phyloP scores from a whole-genome alignment of 331 rosid species.

The Saraca asoca region DNA sequence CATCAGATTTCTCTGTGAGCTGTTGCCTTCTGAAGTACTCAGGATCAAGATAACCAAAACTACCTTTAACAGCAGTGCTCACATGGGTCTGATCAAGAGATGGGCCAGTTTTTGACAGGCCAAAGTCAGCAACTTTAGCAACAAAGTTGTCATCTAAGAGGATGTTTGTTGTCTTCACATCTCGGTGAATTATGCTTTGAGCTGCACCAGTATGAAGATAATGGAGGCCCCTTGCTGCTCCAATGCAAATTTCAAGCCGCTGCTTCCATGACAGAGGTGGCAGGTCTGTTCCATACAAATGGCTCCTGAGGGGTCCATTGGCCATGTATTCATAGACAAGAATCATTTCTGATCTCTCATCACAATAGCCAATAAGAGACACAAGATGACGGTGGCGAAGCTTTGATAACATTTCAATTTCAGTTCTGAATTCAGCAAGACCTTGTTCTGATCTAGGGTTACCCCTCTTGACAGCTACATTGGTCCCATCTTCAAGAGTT shows the following conservation, averaged over 20 bases:
- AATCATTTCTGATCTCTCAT: constrained; percentile 92
- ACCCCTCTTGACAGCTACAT: constrained; percentile 90
- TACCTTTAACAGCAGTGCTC: constrained; percentile 97
- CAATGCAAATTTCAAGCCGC: constrained; percentile 91
- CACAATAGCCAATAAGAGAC: constrained; percentile 94
- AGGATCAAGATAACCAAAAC: constrained; percentile 97
- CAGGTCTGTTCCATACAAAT: constrained; percentile 83
- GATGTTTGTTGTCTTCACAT: constrained; percentile 94
- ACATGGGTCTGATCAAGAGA: constrained; percentile 92
- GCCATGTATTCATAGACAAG: constrained; percentile 97
- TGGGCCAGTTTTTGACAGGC: constrained; percentile 93
- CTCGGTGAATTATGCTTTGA: constrained; percentile 92
- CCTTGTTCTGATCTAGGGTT: constrained; percentile 95
- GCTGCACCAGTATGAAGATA: constrained; percentile 96
- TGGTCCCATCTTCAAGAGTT: constrained; percentile 79
- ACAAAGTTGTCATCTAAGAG: constrained; percentile 89
- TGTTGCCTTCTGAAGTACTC: constrained; percentile 96
- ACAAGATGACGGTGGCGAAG: constrained; percentile 96
- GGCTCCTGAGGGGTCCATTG: constrained; percentile 93
- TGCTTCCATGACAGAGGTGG: constrained; percentile 86
- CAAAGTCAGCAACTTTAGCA: constrained; percentile 97
- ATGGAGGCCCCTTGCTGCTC: constrained; percentile 95
- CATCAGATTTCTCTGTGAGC: constrained; percentile 95
- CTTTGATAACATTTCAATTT: constrained; percentile 94
- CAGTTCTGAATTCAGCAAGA: constrained; percentile 86